These are phyloP conservation scores for Skeletonema grethae DNA, from an alignment of 108 stramenopile genomes.

Conservation along the genomic window DNA sequence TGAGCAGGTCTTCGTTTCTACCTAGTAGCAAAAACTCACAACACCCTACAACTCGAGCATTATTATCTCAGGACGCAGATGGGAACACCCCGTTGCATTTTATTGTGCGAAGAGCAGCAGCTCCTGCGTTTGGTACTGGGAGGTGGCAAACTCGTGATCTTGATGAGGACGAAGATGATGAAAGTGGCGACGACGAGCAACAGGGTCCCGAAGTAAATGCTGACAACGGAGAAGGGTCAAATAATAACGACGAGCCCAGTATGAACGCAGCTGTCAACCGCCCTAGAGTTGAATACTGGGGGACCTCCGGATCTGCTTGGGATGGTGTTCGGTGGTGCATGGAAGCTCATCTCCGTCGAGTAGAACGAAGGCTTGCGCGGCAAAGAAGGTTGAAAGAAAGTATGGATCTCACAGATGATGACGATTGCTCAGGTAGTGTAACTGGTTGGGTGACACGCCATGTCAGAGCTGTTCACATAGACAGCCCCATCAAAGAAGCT, in stretches of 20 bases:
- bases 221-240: not conserved
- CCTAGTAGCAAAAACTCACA: not conserved
- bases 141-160: constrained; percentile 48
- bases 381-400: constrained; percentile 11
- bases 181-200: constrained; percentile 20
- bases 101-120: constrained; percentile 61
- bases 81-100: constrained; percentile 79
- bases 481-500: not conserved
- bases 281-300: constrained; percentile 27
- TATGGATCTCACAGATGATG: not conserved
- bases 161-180: constrained; percentile 39
- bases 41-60: constrained; percentile 28
- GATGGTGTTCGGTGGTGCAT: constrained; percentile 45
- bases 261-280: not conserved
- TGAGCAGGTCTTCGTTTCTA: not conserved
- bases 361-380: constrained; percentile 26
- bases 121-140: constrained; percentile 31
- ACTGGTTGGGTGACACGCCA: constrained; percentile 1
- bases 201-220: not conserved
- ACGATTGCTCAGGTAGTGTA: not conserved
- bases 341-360: constrained; percentile 35
- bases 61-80: constrained; percentile 72
- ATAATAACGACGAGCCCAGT: not conserved
- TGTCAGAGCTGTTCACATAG: constrained; percentile 19
- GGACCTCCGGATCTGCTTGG: constrained; percentile 22